phyloP scores from a whole-genome alignment of 352 stramenopile species.

The Phytophthora pseudosyringae region DNA sequence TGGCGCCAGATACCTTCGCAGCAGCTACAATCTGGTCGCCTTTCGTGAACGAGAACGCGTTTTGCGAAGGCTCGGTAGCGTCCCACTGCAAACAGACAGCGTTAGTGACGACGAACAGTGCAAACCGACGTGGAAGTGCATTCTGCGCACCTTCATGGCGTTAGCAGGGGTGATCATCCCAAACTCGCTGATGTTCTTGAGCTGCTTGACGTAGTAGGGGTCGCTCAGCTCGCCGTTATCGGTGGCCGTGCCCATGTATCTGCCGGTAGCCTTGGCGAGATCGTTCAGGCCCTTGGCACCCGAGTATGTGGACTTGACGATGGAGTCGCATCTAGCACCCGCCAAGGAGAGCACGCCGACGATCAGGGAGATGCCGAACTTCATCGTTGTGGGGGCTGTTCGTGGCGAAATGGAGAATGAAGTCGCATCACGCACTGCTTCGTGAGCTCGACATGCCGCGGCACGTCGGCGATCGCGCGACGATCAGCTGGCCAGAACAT shows the following conservation, averaged over 20 bases:
- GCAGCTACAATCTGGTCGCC: slow-evolving; percentile 24
- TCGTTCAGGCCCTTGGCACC: slow-evolving; percentile 24
- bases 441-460: slow-evolving; percentile 15
- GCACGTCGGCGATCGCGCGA: slow-evolving; percentile 2
- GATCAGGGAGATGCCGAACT: slow-evolving; percentile 2
- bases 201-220: slow-evolving; percentile 14
- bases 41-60: slow-evolving; percentile 17
- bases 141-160: slow-evolving; percentile 26
- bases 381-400: slow-evolving; percentile 10
- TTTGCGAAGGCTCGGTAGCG: slow-evolving; percentile 23
- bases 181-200: slow-evolving; percentile 26
- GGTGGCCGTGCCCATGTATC: slow-evolving; percentile 32
- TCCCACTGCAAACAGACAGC: slow-evolving; percentile 15
- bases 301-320: slow-evolving; percentile 32
- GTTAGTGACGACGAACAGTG: slow-evolving; percentile 1
- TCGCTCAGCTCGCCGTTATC: slow-evolving; percentile 22
- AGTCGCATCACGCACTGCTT: neutral
- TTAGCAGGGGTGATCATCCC: slow-evolving; percentile 31
- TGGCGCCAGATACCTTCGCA: slow-evolving; percentile 19
- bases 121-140: neutral
- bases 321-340: slow-evolving; percentile 13
- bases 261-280: slow-evolving; percentile 15
- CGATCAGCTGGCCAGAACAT: slow-evolving; percentile 12
- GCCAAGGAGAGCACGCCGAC: slow-evolving; percentile 10
- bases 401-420: slow-evolving; percentile 9